These are phyloP conservation scores for Linnemannia hyalina DNA, from an alignment of 192 early-diverging fungal species.

Conservation along the genomic window DNA sequence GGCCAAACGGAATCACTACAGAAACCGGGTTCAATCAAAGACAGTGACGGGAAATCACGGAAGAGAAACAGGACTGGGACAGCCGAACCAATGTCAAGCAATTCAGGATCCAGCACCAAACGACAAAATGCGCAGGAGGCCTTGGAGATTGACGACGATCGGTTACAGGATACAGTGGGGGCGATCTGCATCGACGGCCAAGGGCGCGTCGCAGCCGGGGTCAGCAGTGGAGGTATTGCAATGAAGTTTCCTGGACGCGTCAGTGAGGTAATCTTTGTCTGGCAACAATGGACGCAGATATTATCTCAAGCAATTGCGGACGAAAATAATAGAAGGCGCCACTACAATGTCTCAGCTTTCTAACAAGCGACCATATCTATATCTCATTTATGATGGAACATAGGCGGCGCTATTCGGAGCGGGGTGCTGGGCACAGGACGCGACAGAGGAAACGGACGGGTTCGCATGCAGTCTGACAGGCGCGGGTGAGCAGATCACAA, in stretches of 20 bases:
- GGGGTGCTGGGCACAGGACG: slow-evolving; percentile 84
- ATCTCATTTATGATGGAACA: neutral
- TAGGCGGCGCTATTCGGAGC: slow-evolving; percentile 87
- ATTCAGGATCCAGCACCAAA: neutral
- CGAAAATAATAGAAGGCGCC: neutral
- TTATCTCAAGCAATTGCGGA: neutral
- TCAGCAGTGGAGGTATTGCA: slow-evolving; percentile 90
- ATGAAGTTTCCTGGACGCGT: slow-evolving; percentile 87
- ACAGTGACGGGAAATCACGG: neutral
- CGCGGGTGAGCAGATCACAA: slow-evolving; percentile 90
- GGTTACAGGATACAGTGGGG: slow-evolving; percentile 87
- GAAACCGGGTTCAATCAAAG: neutral
- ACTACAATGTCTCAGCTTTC: too few relatives aligned
- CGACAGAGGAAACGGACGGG: slow-evolving; percentile 19
- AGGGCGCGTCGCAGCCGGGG: slow-evolving; percentile 78
- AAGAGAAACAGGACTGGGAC: neutral
- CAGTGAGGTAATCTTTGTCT: slow-evolving; percentile 71
- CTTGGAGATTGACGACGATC: slow-evolving; percentile 1
- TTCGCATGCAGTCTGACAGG: slow-evolving; percentile 79
- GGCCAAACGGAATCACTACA: neutral
- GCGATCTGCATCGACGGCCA: slow-evolving; percentile 78
- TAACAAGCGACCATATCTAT: neutral
- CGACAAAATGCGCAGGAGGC: neutral
- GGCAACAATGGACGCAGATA: neutral
- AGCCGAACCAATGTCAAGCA: neutral